Percentiles rank a stretch among this genome's conserved stretches.
phyloP scores from a whole-genome alignment of 176 grass and related monocot genomes.

The Microstegium vimineum region DNA sequence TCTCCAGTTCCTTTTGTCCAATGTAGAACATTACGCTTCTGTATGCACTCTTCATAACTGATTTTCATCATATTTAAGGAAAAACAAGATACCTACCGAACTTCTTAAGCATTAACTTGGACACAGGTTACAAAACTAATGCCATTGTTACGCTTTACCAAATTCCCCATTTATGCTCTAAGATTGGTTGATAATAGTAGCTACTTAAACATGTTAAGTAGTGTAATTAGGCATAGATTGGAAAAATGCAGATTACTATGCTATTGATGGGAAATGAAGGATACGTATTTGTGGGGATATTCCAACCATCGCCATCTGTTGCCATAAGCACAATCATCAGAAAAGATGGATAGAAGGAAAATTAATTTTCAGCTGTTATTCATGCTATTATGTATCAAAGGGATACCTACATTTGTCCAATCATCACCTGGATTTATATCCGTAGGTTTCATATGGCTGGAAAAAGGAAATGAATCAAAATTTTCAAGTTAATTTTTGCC shows the following conservation, averaged over 20 bases:
- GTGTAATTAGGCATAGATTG: neutral
- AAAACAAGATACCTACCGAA: neutral
- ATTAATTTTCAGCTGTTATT: neutral
- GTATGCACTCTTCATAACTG: conserved; percentile 92
- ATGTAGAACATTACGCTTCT: conserved; percentile 88
- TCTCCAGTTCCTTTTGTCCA: conserved; percentile 89
- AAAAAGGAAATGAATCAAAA: conserved; percentile 23
- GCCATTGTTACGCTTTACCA: conserved; percentile 12
- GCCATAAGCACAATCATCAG: conserved; percentile 27
- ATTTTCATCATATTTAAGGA: conserved; percentile 34
- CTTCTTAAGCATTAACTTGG: neutral
- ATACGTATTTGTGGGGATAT: conserved; percentile 87
- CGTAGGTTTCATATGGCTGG: conserved; percentile 65
- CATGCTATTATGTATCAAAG: neutral
- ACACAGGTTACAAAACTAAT: conserved; percentile 23
- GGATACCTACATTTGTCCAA: conserved; percentile 78
- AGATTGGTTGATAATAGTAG: neutral
- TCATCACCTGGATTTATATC: conserved; percentile 85
- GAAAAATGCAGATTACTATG: neutral
- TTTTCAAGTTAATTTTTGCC: conserved; percentile 17
- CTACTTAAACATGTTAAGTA: neutral
- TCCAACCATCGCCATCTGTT: conserved; percentile 89
- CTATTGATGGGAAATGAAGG: conserved; percentile 33
- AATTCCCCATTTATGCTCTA: neutral
- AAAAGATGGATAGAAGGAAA: conserved; percentile 17